These are phyloP conservation scores for Saccharum spontaneum DNA, from an alignment of 176 grass and related monocot species.

Conservation along the genomic window DNA sequence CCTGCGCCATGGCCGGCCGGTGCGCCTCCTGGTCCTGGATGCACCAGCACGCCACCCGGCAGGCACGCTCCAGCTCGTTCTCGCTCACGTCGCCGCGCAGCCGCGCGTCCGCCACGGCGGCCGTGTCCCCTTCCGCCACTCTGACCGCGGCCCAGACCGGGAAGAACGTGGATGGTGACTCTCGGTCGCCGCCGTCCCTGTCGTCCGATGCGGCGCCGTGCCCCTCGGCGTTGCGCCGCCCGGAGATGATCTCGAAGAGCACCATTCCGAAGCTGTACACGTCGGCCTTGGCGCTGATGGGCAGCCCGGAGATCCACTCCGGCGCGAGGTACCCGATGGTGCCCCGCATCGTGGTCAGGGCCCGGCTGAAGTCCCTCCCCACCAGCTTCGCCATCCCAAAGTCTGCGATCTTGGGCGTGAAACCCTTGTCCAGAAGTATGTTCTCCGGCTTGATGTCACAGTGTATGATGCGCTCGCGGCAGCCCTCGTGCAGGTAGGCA, in stretches of 20 bases:
- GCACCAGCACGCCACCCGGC: constrained; percentile 46
- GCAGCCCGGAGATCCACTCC: no score
- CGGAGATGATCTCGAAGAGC: constrained; percentile 34
- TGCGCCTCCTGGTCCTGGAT: constrained; percentile 34
- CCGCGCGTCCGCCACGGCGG: constrained; percentile 32
- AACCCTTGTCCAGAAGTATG: background rate
- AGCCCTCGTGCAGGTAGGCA: background rate
- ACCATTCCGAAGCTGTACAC: constrained; percentile 57
- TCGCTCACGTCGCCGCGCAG: background rate
- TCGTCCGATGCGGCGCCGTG: background rate
- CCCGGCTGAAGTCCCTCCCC: no score
- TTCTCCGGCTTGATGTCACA: constrained; percentile 61
- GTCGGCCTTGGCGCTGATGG: constrained; percentile 28
- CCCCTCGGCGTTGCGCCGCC: background rate
- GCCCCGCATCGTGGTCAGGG: no score
- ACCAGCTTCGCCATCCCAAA: no score
- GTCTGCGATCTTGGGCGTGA: no score
- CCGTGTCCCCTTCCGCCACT: constrained; percentile 13
- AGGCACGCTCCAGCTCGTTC: constrained; percentile 38
- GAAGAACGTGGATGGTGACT: constrained; percentile 5
- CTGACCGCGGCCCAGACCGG: constrained; percentile 32
- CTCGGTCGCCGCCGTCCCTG: background rate
- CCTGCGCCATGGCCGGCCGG: constrained; percentile 41
- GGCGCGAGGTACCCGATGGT: no score
- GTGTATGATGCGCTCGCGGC: constrained; percentile 52